phyloP scores from a whole-genome alignment of 208 protist species.

The Wallacemonas sp. region DNA sequence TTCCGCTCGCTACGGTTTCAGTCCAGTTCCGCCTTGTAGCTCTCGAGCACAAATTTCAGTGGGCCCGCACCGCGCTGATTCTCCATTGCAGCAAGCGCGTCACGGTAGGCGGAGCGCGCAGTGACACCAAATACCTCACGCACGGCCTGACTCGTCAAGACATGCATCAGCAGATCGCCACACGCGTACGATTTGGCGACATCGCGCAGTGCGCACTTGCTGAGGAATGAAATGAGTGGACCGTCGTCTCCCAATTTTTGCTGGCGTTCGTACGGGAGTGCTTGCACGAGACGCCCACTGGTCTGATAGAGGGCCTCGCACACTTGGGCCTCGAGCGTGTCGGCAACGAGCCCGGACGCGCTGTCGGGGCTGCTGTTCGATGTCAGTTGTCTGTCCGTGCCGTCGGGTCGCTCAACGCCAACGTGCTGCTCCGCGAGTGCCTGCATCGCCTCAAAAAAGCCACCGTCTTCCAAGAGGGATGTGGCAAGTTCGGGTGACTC shows the following conservation, averaged over 20 bases:
- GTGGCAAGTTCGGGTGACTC: neutral
- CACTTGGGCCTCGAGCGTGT: neutral
- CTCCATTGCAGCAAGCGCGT: constrained; percentile 8
- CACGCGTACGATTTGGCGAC: constrained; percentile 12
- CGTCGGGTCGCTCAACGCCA: neutral
- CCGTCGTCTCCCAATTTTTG: neutral
- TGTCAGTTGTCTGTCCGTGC: neutral
- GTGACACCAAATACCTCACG: neutral
- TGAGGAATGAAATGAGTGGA: neutral
- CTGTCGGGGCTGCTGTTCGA: neutral
- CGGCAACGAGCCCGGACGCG: neutral
- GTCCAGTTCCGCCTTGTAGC: neutral
- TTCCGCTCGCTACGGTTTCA: too few relatives aligned
- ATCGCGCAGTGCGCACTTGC: neutral
- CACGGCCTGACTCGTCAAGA: neutral
- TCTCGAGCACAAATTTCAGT: constrained; percentile 8
- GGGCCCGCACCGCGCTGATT: neutral
- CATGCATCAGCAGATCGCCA: constrained; percentile 9
- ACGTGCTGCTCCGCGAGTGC: neutral
- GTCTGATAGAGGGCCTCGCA: constrained; percentile 13
- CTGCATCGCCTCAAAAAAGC: neutral
- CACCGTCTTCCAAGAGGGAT: neutral
- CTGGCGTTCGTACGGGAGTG: constrained; percentile 8
- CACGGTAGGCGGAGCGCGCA: constrained; percentile 11
- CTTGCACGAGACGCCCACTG: constrained; percentile 2